These are phyloP conservation scores for Pachyrhizus erosus DNA, from an alignment of 306 rosid genomes.

Conservation along the genomic window DNA sequence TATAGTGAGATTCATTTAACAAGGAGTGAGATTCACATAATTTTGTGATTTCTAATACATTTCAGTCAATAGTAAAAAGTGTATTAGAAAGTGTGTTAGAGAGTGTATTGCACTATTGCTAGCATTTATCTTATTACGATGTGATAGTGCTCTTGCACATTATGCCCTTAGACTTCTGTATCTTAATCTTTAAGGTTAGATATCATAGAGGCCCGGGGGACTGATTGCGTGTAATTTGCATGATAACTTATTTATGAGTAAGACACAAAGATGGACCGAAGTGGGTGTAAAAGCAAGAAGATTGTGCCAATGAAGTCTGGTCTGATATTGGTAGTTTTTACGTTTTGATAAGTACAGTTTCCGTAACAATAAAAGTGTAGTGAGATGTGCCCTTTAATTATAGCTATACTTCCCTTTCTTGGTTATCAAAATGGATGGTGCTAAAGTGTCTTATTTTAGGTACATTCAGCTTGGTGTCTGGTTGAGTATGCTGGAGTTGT, in stretches of 20 bases:
- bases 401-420: neutral
- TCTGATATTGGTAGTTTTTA: slow-evolving; percentile 36
- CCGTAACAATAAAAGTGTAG: neutral
- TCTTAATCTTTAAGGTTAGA: neutral
- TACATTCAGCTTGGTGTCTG: neutral
- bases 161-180: neutral
- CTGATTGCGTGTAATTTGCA: neutral
- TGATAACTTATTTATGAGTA: slow-evolving; percentile 5
- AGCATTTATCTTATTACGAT: neutral
- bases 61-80: too few species aligned
- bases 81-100: too few species aligned
- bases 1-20: too few species aligned
- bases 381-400: slow-evolving; percentile 9
- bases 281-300: slow-evolving; percentile 8
- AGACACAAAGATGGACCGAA: neutral
- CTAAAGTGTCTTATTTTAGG: neutral
- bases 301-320: neutral
- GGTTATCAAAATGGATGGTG: neutral
- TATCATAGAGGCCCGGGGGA: neutral
- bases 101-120: too few species aligned
- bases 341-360: neutral
- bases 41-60: too few species aligned
- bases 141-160: neutral
- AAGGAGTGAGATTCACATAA: too few species aligned
- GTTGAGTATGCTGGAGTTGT: slow-evolving; percentile 28